Conservation (phyloP, 805 yeast species). For the Jamesozyma piceae region DNA sequence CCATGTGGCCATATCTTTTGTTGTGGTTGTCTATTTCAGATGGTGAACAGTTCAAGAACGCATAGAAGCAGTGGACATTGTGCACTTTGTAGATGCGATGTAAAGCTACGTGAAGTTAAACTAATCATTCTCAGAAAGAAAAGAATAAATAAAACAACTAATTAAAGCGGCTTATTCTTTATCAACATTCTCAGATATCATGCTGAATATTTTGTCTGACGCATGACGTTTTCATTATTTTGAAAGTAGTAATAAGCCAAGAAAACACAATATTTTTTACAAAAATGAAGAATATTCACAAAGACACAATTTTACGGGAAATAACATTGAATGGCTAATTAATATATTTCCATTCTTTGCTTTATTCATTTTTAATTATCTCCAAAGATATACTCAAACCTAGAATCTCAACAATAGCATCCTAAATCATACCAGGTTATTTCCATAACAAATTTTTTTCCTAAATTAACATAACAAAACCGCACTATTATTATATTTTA, state of each 20-base stretch:
- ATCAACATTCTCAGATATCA: no score
- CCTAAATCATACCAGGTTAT: no score
- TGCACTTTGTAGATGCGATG: conserved; percentile 35
- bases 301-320: background rate
- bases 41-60: conserved; percentile 39
- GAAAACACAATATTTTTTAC: no score
- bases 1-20: conserved; percentile 55
- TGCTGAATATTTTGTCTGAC: background rate
- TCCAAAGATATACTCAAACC: no score
- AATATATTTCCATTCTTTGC: no score
- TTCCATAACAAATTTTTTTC: no score
- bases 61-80: conserved; percentile 33
- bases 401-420: no score
- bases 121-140: conserved; percentile 30
- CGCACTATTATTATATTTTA: no score
- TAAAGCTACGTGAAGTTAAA: conserved; percentile 26
- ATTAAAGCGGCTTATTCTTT: no score
- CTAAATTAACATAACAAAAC: no score
- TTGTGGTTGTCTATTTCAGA: conserved; percentile 41
- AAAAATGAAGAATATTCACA: background rate
- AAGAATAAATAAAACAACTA: conserved; percentile 7
- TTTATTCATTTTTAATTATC: no score
- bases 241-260: background rate
- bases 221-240: background rate
- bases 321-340: no score